Evolutionary conservation across 106 monocot species (phyloP).

Genomic region (Dioscorea alata): DNA sequence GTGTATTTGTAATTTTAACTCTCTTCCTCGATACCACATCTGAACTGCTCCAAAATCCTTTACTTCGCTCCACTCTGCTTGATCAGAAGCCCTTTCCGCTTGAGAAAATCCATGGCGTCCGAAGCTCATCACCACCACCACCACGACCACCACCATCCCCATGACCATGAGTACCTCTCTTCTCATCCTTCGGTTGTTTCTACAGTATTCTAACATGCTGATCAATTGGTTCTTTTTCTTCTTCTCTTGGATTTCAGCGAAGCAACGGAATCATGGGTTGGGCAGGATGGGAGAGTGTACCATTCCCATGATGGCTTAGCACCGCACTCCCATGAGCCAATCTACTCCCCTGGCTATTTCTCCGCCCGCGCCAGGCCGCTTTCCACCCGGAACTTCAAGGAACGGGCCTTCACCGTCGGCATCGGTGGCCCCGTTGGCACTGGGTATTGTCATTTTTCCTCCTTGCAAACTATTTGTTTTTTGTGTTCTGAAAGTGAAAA

Average conservation of each 20-base stretch:
- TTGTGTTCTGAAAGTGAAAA: too few species aligned
- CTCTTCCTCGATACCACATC: too few species aligned
- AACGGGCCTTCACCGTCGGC: conserved; percentile 93
- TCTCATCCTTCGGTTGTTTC: neutral
- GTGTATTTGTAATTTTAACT: too few species aligned
- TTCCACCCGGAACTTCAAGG: conserved; percentile 49
- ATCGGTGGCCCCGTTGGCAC: conserved; percentile 97
- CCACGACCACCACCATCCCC: conserved; percentile 5
- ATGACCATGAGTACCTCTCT: conserved; percentile 3
- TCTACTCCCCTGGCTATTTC: conserved; percentile 87
- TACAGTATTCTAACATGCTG: too few species aligned
- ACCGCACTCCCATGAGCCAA: conserved; percentile 94
- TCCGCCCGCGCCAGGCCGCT: conserved; percentile 49
- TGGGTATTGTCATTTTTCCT: conserved; percentile 33
- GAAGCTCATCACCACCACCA: conserved; percentile 31
- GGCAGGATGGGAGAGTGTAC: conserved; percentile 70
- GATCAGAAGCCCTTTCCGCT: neutral
- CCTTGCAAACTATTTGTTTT: neutral
- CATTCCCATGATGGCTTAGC: conserved; percentile 95
- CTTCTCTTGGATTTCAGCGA: neutral
- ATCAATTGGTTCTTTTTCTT: neutral
- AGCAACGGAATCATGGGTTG: conserved; percentile 44
- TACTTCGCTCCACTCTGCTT: too few species aligned
- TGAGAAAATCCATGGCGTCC: conserved; percentile 22
- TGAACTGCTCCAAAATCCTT: too few species aligned